Evolutionary conservation across 345 rosid genomes (phyloP).

Genomic region (Rhodamnia rubescens): DNA sequence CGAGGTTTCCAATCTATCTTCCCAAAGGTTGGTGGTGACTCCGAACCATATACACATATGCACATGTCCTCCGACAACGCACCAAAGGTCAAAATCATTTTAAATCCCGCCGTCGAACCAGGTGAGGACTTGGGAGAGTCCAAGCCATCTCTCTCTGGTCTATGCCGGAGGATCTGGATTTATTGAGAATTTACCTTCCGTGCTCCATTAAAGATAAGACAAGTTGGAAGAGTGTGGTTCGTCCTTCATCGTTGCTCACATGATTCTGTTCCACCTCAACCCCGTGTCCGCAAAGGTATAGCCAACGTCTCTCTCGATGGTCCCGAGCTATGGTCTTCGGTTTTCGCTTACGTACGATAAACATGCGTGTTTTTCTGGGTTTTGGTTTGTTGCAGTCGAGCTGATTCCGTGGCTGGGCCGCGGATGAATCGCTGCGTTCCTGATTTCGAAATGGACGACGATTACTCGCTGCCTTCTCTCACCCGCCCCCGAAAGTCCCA

Average conservation of each 20-base stretch:
- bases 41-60: too few relatives aligned
- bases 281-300: neutral
- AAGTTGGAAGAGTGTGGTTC: too few relatives aligned
- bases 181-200: too few relatives aligned
- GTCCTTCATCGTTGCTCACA: too few relatives aligned
- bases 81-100: too few relatives aligned
- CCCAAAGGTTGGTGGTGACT: too few relatives aligned
- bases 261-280: too few relatives aligned
- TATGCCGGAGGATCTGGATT: neutral
- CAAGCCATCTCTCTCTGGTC: neutral
- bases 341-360: neutral
- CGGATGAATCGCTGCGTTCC: slow-evolving; percentile 68
- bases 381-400: neutral
- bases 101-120: too few relatives aligned
- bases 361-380: neutral
- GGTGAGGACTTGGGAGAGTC: too few relatives aligned
- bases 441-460: slow-evolving; percentile 54
- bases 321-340: neutral
- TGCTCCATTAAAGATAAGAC: too few relatives aligned
- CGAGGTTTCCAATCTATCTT: too few relatives aligned
- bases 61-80: too few relatives aligned
- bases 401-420: neutral
- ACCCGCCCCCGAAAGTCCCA: slow-evolving; percentile 28
- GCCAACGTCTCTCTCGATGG: neutral
- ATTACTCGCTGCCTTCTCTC: slow-evolving; percentile 16